Percentiles rank a stretch among this genome's conserved stretches.
Evolutionary conservation across 2,329 filamentous ascomycete species (phyloP).

Genomic region (Chaetomium sp.): DNA sequence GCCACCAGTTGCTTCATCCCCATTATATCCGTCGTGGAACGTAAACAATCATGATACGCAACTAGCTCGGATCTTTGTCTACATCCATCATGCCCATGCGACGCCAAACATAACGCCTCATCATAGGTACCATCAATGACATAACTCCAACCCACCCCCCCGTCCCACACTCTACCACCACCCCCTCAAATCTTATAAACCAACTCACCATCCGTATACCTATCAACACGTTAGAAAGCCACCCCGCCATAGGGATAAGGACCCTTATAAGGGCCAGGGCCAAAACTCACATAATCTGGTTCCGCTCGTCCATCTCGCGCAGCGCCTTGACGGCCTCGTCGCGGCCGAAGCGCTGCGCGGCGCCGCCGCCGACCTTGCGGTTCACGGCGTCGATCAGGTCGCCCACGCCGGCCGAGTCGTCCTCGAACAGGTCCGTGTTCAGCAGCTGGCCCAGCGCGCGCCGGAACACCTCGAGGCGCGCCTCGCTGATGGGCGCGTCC

Average conservation of each 20-base stretch:
- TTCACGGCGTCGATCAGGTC: slow-evolving; percentile 81
- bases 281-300: slow-evolving; percentile 86
- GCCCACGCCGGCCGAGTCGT: slow-evolving; percentile 78
- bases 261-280: no score
- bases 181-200: slow-evolving; percentile 67
- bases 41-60: not conserved
- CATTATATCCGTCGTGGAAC: not conserved
- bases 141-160: not conserved
- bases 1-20: no score
- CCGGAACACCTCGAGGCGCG: slow-evolving; percentile 74
- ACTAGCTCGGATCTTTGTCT: not conserved
- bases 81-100: slow-evolving; percentile 13
- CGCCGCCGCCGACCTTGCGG: slow-evolving; percentile 57
- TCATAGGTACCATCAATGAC: not conserved
- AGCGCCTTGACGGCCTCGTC: slow-evolving; percentile 77
- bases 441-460: slow-evolving; percentile 80
- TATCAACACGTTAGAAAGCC: slow-evolving; percentile 36
- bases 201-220: slow-evolving; percentile 63
- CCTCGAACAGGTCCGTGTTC: slow-evolving; percentile 78
- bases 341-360: slow-evolving; percentile 61
- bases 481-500: slow-evolving; percentile 54
- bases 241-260: not conserved
- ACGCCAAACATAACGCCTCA: slow-evolving; percentile 13
- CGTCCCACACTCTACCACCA: not conserved
- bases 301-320: slow-evolving; percentile 75